Evolutionary conservation across 2,329 filamentous ascomycete species (phyloP).

Genomic region (Cladophialophora bantiana): DNA sequence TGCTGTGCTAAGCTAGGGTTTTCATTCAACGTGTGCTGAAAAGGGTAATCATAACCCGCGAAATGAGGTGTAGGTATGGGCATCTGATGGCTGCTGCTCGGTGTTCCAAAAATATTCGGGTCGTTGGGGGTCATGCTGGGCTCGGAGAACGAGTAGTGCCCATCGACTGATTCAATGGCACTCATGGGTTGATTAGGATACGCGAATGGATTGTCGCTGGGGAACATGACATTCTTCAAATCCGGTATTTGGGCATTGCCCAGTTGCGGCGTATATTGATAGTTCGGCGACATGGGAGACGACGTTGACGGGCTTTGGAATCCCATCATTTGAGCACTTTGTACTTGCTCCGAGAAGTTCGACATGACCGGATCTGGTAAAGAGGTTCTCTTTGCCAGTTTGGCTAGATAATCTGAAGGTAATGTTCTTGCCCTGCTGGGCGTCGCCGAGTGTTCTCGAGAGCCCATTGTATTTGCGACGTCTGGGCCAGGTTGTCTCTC

Average conservation of each 20-base stretch:
- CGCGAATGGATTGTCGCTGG: conserved; percentile 58
- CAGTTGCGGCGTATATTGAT: conserved; percentile 39
- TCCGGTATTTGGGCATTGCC: conserved; percentile 49
- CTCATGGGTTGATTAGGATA: conserved; percentile 56
- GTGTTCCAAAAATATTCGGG: conserved; percentile 26
- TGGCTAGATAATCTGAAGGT: conserved; percentile 38
- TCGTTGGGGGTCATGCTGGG: conserved; percentile 21
- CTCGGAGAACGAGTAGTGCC: conserved; percentile 29
- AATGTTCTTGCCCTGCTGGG: conserved; percentile 34
- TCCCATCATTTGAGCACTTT: conserved; percentile 29
- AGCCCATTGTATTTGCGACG: conserved; percentile 18
- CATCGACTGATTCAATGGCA: conserved; percentile 35
- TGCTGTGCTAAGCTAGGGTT: conserved; percentile 18
- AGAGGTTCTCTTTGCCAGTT: conserved; percentile 37
- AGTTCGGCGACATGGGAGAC: conserved; percentile 37
- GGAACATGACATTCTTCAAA: conserved; percentile 59
- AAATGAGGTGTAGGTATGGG: conserved; percentile 3
- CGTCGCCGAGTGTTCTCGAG: conserved; percentile 25
- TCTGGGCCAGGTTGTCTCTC: conserved; percentile 22
- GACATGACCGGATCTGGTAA: conserved; percentile 42
- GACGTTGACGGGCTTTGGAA: conserved; percentile 42
- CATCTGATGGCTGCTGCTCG: conserved; percentile 40
- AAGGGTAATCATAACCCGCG: conserved; percentile 25
- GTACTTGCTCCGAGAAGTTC: conserved; percentile 40
- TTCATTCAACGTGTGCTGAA: conserved; percentile 24